phyloP scores from a whole-genome alignment of 75 land plant genomes.

The Isoetes taiwanensis region DNA sequence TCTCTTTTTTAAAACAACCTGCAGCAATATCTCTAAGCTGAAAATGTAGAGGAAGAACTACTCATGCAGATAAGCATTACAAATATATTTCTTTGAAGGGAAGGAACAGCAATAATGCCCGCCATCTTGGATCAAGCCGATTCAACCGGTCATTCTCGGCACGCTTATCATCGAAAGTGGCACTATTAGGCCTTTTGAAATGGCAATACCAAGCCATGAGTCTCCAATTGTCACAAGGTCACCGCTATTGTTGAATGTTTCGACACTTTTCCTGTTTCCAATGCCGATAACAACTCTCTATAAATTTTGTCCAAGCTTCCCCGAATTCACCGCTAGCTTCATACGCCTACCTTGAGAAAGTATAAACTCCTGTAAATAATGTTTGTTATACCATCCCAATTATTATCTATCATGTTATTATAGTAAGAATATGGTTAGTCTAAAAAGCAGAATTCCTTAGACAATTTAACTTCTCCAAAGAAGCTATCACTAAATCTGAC shows the following conservation, averaged over 20 bases:
- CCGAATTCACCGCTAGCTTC: slow-evolving; percentile 33
- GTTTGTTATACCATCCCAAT: no score
- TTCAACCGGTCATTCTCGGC: slow-evolving; percentile 78
- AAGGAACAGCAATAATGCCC: slow-evolving; percentile 34
- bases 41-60: no score
- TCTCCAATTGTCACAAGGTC: slow-evolving; percentile 87
- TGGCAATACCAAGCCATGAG: slow-evolving; percentile 69
- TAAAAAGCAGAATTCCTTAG: no score
- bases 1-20: slow-evolving; percentile 65
- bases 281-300: slow-evolving; percentile 31
- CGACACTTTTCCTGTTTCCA: slow-evolving; percentile 15
- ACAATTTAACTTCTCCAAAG: no score
- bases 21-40: slow-evolving; percentile 9
- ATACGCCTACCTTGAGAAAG: slow-evolving; percentile 62
- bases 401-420: no score
- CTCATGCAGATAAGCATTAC: no score
- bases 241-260: slow-evolving; percentile 47
- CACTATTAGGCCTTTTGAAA: slow-evolving; percentile 46
- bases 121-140: slow-evolving; percentile 50
- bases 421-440: no score
- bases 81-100: no score
- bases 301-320: slow-evolving; percentile 41
- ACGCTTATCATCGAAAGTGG: slow-evolving; percentile 43
- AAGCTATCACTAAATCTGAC: no score
- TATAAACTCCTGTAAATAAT: slow-evolving; percentile 76